Percentiles rank a stretch among this genome's conserved stretches.
Evolutionary conservation across 176 grass and related monocot genomes (phyloP).

Genomic region (Ensete ventricosum): DNA sequence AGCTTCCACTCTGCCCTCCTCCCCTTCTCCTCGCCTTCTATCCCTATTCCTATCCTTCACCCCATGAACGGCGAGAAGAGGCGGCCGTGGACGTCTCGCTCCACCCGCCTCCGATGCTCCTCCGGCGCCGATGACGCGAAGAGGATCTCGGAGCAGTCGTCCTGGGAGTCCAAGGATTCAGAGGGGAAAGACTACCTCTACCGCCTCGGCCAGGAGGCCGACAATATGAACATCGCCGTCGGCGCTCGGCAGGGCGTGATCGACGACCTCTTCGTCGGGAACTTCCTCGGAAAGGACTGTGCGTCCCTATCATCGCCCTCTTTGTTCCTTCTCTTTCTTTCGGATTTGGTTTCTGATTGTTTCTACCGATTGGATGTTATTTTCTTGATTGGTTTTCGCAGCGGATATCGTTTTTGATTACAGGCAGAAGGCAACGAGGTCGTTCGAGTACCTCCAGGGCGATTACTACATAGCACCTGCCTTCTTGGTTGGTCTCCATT

Average conservation of each 20-base stretch:
- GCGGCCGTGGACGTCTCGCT: neutral
- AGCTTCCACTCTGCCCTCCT: neutral
- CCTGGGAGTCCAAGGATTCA: conserved; percentile 61
- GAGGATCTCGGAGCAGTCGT: conserved; percentile 57
- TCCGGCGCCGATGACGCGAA: conserved; percentile 4
- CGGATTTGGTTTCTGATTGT: neutral
- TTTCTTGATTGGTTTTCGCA: conserved; percentile 28
- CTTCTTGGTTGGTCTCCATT: conserved; percentile 59
- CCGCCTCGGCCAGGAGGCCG: conserved; percentile 70
- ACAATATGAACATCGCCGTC: conserved; percentile 84
- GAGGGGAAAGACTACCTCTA: conserved; percentile 79
- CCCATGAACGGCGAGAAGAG: neutral
- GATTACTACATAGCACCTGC: conserved; percentile 86
- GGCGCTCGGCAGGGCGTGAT: conserved; percentile 58
- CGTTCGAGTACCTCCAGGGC: conserved; percentile 76
- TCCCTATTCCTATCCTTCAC: neutral
- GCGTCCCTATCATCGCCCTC: neutral
- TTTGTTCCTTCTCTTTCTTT: neutral
- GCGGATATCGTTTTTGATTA: conserved; percentile 96
- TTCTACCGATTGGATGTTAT: neutral
- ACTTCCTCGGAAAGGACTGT: conserved; percentile 89
- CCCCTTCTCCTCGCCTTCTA: neutral
- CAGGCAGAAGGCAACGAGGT: conserved; percentile 79
- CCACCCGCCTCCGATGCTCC: neutral
- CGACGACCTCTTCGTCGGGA: conserved; percentile 73